phyloP scores from a whole-genome alignment of 176 grass and related monocot genomes.

The Bonia amplexicaulis region DNA sequence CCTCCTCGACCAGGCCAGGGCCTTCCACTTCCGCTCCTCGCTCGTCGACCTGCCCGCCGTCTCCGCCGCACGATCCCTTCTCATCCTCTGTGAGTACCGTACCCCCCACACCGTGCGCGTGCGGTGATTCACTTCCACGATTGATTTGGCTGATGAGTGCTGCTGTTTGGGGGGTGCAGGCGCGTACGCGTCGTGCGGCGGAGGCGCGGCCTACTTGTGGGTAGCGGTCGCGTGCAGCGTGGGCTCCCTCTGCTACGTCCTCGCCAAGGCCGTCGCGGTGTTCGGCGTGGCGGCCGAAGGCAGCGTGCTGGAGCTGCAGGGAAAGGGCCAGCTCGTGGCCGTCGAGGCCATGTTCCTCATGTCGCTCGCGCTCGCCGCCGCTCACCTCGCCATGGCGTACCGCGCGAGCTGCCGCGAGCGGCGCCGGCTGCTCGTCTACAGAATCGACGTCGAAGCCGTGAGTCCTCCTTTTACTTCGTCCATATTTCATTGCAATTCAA shows the following conservation, averaged over 20 bases:
- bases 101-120: no score
- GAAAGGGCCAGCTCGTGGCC: slow-evolving; percentile 39
- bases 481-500: background rate
- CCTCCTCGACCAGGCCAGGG: slow-evolving; percentile 34
- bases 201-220: slow-evolving; percentile 58
- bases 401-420: slow-evolving; percentile 71
- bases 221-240: slow-evolving; percentile 63
- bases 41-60: slow-evolving; percentile 75
- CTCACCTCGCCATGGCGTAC: slow-evolving; percentile 78
- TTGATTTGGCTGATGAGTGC: background rate
- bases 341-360: slow-evolving; percentile 77
- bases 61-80: slow-evolving; percentile 65
- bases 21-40: slow-evolving; percentile 64
- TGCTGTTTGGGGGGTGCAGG: slow-evolving; percentile 13
- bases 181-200: slow-evolving; percentile 54
- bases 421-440: slow-evolving; percentile 69
- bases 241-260: slow-evolving; percentile 56
- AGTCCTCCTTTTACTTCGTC: background rate
- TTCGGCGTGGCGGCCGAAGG: slow-evolving; percentile 12
- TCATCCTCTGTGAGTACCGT: slow-evolving; percentile 65
- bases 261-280: slow-evolving; percentile 58
- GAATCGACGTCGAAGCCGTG: slow-evolving; percentile 91
- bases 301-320: slow-evolving; percentile 15
- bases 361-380: slow-evolving; percentile 64
- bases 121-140: background rate